Evolutionary conservation across 2,329 filamentous ascomycete genomes (phyloP).

Genomic region (Thelonectria rubi): DNA sequence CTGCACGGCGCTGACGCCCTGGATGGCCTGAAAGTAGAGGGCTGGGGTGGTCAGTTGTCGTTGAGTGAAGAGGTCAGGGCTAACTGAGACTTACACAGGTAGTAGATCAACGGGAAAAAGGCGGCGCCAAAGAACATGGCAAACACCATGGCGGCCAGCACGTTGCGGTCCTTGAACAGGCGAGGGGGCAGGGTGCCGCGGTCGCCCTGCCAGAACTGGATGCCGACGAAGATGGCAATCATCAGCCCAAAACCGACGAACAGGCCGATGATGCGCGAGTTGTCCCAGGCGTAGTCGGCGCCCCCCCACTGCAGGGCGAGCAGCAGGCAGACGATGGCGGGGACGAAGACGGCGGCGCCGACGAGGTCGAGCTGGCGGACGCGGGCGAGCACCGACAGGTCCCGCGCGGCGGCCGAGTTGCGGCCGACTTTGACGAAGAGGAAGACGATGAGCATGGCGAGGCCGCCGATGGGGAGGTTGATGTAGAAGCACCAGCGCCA

Average conservation of each 20-base stretch:
- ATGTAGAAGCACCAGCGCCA: constrained; percentile 64
- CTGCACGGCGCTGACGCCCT: constrained; percentile 60
- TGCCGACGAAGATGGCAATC: constrained; percentile 55
- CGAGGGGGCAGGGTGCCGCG: constrained; percentile 57
- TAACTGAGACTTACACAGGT: constrained; percentile 53
- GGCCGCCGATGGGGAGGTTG: constrained; percentile 57
- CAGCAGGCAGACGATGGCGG: constrained; percentile 61
- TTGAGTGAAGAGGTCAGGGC: background rate
- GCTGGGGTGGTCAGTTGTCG: constrained; percentile 46
- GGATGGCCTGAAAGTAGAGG: constrained; percentile 63
- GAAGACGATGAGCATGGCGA: constrained; percentile 59
- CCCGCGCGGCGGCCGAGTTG: constrained; percentile 46
- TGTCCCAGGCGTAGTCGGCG: constrained; percentile 59
- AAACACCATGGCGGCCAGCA: constrained; percentile 55
- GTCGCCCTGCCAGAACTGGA: constrained; percentile 56
- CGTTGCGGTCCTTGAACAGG: constrained; percentile 55
- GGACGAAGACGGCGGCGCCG: constrained; percentile 60
- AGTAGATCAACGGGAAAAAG: constrained; percentile 64
- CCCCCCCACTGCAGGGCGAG: constrained; percentile 68
- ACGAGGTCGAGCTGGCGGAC: constrained; percentile 59
- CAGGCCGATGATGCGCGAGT: constrained; percentile 59
- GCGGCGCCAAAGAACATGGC: constrained; percentile 59
- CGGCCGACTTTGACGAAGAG: constrained; percentile 56
- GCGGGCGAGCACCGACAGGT: constrained; percentile 48
- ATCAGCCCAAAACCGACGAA: constrained; percentile 60